Conservation (phyloP, 345 rosid species). For the Brassica rapa region DNA sequence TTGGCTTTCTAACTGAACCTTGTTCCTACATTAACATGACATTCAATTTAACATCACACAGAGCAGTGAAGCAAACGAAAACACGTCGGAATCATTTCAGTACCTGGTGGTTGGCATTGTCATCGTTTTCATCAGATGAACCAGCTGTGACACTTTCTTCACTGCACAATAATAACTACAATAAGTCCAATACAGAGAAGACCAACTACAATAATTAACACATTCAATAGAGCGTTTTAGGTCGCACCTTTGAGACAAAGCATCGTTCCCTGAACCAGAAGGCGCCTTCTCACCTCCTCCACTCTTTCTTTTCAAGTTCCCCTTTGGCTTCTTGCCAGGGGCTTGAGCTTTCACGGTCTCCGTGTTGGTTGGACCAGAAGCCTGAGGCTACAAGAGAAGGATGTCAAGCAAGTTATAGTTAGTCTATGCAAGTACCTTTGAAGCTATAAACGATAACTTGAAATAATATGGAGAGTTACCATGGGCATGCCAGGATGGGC, state of each 20-base stretch:
- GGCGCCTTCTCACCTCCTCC: conserved; percentile 61
- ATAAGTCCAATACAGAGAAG: neutral
- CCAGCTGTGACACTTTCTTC: conserved; percentile 90
- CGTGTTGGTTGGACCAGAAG: conserved; percentile 45
- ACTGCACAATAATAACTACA: conserved; percentile 48
- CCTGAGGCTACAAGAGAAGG: conserved; percentile 52
- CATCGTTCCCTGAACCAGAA: conserved; percentile 93
- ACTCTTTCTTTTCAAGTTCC: conserved; percentile 56
- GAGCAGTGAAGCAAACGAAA: neutral
- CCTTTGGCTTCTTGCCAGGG: conserved; percentile 71
- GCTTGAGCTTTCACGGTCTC: conserved; percentile 60
- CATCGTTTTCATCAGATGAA: conserved; percentile 84
- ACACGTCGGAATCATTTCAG: neutral
- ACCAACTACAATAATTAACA: conserved; percentile 12
- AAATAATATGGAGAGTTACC: conserved; percentile 45
- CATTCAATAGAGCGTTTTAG: neutral
- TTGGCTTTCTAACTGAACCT: conserved; percentile 60
- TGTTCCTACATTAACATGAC: conserved; percentile 48
- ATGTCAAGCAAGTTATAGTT: neutral
- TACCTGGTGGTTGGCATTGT: conserved; percentile 72
- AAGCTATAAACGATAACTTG: neutral
- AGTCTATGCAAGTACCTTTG: neutral
- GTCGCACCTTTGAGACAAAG: conserved; percentile 71
- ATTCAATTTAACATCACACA: neutral
- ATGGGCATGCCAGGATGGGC: conserved; percentile 80